Evolutionary conservation across 148 eudicot species (phyloP).

Genomic region (Gaultheria prostrata): DNA sequence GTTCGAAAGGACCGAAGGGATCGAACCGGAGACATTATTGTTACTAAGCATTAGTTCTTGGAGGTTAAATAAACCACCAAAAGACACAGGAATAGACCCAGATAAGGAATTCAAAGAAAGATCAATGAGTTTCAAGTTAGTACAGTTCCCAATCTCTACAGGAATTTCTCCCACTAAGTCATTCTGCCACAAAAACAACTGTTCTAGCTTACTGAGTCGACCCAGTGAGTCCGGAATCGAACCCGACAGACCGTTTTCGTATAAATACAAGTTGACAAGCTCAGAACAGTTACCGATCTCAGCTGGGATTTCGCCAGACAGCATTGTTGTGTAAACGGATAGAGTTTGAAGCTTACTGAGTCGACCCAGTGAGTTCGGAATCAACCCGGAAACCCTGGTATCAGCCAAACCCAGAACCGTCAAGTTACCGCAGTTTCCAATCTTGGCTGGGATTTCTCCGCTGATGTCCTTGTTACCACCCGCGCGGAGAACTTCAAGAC

Average conservation of each 20-base stretch:
- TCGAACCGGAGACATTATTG: conserved; percentile 76
- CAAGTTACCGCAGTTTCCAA: conserved; percentile 63
- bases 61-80: conserved; percentile 48
- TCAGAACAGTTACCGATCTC: conserved; percentile 73
- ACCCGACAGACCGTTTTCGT: conserved; percentile 68
- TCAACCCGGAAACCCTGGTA: conserved; percentile 60
- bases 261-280: conserved; percentile 61
- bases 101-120: conserved; percentile 62
- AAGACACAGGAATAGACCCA: conserved; percentile 58
- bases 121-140: conserved; percentile 52
- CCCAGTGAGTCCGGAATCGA: conserved; percentile 60
- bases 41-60: conserved; percentile 73
- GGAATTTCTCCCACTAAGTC: conserved; percentile 55
- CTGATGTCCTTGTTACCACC: conserved; percentile 74
- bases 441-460: conserved; percentile 60
- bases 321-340: conserved; percentile 61
- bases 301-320: conserved; percentile 61
- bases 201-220: conserved; percentile 51
- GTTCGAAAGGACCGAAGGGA: conserved; percentile 56
- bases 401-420: conserved; percentile 75
- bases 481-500: conserved; percentile 49
- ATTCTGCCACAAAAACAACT: conserved; percentile 68
- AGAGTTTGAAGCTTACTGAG: conserved; percentile 52
- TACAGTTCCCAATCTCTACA: conserved; percentile 63
- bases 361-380: conserved; percentile 59